phyloP scores from a whole-genome alignment of 805 yeast genomes.

The Candida orba region DNA sequence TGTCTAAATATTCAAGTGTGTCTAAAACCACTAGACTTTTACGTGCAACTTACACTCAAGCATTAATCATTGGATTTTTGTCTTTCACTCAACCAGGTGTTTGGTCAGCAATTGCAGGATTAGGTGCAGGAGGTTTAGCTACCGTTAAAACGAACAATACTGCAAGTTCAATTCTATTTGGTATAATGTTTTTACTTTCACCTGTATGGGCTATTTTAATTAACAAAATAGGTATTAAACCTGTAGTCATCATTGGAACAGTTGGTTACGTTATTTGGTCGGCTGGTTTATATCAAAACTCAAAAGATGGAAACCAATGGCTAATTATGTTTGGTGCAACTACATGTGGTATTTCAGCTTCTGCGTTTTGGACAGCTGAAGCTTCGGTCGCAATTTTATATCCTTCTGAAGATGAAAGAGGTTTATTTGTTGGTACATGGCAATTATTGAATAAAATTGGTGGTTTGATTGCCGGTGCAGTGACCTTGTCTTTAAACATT shows the following conservation, averaged over 20 bases:
- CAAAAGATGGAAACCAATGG: conserved; percentile 21
- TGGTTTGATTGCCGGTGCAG: conserved; percentile 23
- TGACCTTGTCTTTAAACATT: conserved; percentile 14
- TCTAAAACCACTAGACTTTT: not conserved
- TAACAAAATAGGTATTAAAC: conserved; percentile 19
- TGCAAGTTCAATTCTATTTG: conserved; percentile 15
- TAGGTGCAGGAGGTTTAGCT: conserved; percentile 24
- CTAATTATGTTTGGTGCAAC: conserved; percentile 22
- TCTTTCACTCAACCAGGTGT: conserved; percentile 23
- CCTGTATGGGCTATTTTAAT: conserved; percentile 19
- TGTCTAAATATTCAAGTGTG: not conserved
- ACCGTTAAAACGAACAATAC: conserved; percentile 14
- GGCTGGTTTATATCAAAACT: conserved; percentile 23
- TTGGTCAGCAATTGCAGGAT: conserved; percentile 16
- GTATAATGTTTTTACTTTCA: conserved; percentile 18
- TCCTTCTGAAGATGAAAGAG: conserved; percentile 19
- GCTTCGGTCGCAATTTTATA: conserved; percentile 23
- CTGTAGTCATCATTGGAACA: conserved; percentile 16
- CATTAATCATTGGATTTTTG: conserved; percentile 17
- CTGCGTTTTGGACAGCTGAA: conserved; percentile 25
- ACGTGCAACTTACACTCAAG: conserved; percentile 8
- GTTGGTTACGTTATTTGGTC: conserved; percentile 22
- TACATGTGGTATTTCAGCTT: conserved; percentile 20
- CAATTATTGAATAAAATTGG: conserved; percentile 22
- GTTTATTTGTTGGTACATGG: conserved; percentile 25